A percentile compares a stretch with the other conserved stretches of the same genome.
These are phyloP conservation scores for Lagenidium giganteum DNA, from an alignment of 352 stramenopile species.

Conservation along the genomic window DNA sequence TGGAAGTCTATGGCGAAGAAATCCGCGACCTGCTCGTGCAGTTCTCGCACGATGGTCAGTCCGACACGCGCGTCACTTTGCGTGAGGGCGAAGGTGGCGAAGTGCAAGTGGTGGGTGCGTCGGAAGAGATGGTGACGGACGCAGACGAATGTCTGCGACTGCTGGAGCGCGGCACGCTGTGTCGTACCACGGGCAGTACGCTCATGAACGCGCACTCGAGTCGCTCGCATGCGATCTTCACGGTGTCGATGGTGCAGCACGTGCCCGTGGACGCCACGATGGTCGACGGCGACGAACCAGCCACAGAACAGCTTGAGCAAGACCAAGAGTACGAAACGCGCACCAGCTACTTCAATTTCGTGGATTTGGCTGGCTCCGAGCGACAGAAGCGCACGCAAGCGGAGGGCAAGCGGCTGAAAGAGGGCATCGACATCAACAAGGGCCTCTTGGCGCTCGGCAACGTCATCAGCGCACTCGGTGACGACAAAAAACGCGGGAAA, in stretches of 20 bases:
- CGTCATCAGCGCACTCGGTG: conserved; percentile 95
- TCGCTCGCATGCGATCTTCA: conserved; percentile 91
- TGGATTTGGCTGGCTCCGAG: conserved; percentile 90
- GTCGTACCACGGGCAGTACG: conserved; percentile 82
- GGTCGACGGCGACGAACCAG: conserved; percentile 25
- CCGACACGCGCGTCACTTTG: conserved; percentile 72
- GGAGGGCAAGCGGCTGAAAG: conserved; percentile 87
- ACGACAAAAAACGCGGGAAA: conserved; percentile 86
- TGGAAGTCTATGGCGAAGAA: conserved; percentile 91
- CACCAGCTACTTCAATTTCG: conserved; percentile 88
- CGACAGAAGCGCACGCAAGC: conserved; percentile 95
- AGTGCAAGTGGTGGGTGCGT: conserved; percentile 78
- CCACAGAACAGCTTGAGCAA: too few species aligned
- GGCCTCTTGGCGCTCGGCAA: conserved; percentile 96
- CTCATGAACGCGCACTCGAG: conserved; percentile 91
- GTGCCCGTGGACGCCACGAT: conserved; percentile 45
- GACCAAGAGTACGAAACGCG: conserved; percentile 77
- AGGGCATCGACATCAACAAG: conserved; percentile 99
- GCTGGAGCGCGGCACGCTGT: conserved; percentile 79
- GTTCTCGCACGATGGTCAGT: conserved; percentile 46
- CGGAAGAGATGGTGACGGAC: conserved; percentile 59
- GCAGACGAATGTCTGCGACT: conserved; percentile 77
- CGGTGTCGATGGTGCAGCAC: conserved; percentile 77
- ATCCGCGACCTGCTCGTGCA: conserved; percentile 86
- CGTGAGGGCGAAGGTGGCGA: conserved; percentile 79